A percentile compares a stretch with the other conserved stretches of the same genome.
Evolutionary conservation across 192 early-diverging fungal species (phyloP).

Genomic region (Rhizophagus prolifer): DNA sequence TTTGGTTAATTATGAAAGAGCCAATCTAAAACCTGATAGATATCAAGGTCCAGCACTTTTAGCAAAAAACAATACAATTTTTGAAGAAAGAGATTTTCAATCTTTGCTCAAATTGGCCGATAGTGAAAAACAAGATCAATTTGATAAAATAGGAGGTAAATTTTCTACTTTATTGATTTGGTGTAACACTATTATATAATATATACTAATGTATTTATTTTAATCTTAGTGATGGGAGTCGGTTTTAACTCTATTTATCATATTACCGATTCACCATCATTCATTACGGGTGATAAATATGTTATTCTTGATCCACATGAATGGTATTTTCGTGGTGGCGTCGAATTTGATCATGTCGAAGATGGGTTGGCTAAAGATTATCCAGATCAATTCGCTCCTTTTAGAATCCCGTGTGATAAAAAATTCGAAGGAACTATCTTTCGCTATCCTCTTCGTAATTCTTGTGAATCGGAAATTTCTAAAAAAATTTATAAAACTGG

Average conservation of each 20-base stretch:
- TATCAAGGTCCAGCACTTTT: conserved; percentile 33
- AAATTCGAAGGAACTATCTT: conserved; percentile 40
- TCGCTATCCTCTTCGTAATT: conserved; percentile 40
- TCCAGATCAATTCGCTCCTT: conserved; percentile 35
- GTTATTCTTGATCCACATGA: conserved; percentile 41
- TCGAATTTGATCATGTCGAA: conserved; percentile 16
- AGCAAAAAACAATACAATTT: conserved; percentile 25
- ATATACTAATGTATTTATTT: no score
- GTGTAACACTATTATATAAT: no score
- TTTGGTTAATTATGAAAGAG: no score
- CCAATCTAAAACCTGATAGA: neutral
- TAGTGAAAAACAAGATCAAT: conserved; percentile 29
- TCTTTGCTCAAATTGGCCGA: conserved; percentile 28
- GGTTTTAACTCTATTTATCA: conserved; percentile 36
- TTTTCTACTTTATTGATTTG: no score
- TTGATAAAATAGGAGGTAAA: conserved; percentile 5
- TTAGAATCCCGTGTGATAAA: conserved; percentile 22
- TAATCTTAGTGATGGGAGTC: neutral
- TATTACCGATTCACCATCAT: conserved; percentile 37
- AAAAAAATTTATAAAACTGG: conserved; percentile 24
- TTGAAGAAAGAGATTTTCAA: conserved; percentile 26
- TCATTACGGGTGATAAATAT: conserved; percentile 36
- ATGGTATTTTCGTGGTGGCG: conserved; percentile 29
- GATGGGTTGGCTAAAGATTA: neutral
- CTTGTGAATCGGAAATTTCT: conserved; percentile 32